phyloP scores from a whole-genome alignment of 2,329 filamentous ascomycete species.

The Didymosphaeria variabile region DNA sequence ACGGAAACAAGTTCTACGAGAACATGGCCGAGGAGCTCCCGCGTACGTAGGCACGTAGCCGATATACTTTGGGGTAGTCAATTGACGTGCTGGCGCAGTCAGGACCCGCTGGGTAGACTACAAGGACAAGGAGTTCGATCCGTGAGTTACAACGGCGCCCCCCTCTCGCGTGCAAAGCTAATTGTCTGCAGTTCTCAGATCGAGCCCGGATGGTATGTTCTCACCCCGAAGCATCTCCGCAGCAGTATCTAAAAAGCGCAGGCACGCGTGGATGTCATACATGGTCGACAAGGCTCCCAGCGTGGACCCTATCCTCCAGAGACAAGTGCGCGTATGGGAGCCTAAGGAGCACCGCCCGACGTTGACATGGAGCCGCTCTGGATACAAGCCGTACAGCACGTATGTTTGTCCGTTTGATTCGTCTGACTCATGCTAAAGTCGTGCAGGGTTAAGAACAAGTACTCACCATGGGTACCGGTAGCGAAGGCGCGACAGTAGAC shows the following conservation, averaged over 20 bases:
- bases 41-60: constrained; percentile 62
- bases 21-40: constrained; percentile 90
- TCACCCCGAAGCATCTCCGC: not conserved
- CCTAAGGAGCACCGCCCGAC: constrained; percentile 76
- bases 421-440: constrained; percentile 21
- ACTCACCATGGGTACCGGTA: constrained; percentile 58
- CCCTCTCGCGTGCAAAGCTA: constrained; percentile 35
- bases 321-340: constrained; percentile 78
- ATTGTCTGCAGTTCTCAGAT: constrained; percentile 73
- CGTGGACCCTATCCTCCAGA: constrained; percentile 75
- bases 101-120: constrained; percentile 98
- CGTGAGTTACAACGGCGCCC: constrained; percentile 59
- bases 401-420: constrained; percentile 62
- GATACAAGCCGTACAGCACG: constrained; percentile 96
- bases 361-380: constrained; percentile 76
- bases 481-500: constrained; percentile 53
- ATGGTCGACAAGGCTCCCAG: constrained; percentile 85
- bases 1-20: constrained; percentile 98
- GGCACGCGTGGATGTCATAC: constrained; percentile 98
- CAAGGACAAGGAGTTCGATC: constrained; percentile 83
- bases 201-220: constrained; percentile 81
- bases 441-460: constrained; percentile 60
- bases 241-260: constrained; percentile 34
- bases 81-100: constrained; percentile 62
- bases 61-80: constrained; percentile 1